Percentiles rank a stretch among this genome's conserved stretches.
These are phyloP conservation scores for Capsella bursapastoris DNA, from an alignment of 345 rosid species.

Conservation along the genomic window DNA sequence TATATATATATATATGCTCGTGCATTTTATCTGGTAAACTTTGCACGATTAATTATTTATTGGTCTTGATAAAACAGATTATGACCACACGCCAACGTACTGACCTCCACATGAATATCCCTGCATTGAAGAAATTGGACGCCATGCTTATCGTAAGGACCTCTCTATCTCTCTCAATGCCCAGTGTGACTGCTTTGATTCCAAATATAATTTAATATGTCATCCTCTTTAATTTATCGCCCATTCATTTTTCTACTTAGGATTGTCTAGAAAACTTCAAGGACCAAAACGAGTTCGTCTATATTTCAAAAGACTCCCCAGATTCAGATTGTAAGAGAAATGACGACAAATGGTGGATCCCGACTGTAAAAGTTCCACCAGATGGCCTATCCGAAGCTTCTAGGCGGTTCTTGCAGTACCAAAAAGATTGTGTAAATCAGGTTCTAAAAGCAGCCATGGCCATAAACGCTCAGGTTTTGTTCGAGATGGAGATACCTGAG, in stretches of 20 bases:
- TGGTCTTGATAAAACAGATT: conserved; percentile 48
- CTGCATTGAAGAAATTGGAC: conserved; percentile 85
- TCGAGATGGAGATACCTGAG: conserved; percentile 95
- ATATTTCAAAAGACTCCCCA: conserved; percentile 71
- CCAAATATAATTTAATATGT: not conserved
- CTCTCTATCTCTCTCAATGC: not conserved
- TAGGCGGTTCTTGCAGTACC: conserved; percentile 75
- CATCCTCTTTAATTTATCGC: not conserved
- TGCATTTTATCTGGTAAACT: conserved; percentile 9
- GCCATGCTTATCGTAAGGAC: conserved; percentile 81
- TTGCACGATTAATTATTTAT: not conserved
- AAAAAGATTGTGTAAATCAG: conserved; percentile 87
- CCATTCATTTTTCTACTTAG: conserved; percentile 44
- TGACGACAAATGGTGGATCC: conserved; percentile 97
- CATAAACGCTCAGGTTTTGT: conserved; percentile 84
- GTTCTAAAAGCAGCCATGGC: conserved; percentile 99
- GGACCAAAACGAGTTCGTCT: conserved; percentile 77
- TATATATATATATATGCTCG: not conserved
- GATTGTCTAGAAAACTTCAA: conserved; percentile 83
- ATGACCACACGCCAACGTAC: conserved; percentile 76
- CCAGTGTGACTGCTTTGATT: not conserved
- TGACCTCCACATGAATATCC: conserved; percentile 85
- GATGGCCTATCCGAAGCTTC: conserved; percentile 74
- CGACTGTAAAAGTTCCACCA: conserved; percentile 72
- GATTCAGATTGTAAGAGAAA: conserved; percentile 64